These are phyloP conservation scores for Pseudopithomyces maydicus DNA, from an alignment of 2,329 filamentous ascomycete species.

Conservation along the genomic window DNA sequence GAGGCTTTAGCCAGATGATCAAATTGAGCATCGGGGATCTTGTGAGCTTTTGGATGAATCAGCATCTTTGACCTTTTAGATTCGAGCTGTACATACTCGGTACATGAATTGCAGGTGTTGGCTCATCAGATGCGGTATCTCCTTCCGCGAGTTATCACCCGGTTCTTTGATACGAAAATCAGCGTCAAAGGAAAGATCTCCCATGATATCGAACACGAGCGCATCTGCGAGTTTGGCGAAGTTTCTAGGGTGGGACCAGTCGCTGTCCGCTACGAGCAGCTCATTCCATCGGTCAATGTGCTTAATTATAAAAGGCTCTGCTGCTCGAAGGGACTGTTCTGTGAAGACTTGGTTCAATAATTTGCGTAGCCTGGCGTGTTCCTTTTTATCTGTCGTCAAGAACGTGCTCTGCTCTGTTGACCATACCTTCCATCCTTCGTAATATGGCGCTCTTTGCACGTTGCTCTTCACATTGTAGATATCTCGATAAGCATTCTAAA, in stretches of 20 bases:
- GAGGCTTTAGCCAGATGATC: not conserved
- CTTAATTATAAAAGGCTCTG: not conserved
- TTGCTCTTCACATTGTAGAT: not conserved
- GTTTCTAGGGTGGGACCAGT: not conserved
- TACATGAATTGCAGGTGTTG: conserved; percentile 6
- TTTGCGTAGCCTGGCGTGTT: not conserved
- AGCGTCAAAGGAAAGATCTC: conserved; percentile 43
- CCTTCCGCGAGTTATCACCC: conserved; percentile 12
- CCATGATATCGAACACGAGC: conserved; percentile 49
- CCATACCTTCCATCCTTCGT: not conserved
- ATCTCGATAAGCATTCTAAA: not conserved
- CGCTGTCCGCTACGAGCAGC: not conserved
- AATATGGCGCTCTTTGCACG: not conserved
- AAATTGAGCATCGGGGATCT: not conserved
- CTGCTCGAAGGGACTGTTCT: not conserved
- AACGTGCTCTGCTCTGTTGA: not conserved
- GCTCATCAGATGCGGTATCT: not conserved
- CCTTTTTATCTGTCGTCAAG: not conserved
- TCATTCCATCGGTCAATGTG: conserved; percentile 6
- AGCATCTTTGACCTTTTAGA: not conserved
- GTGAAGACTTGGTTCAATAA: conserved; percentile 1
- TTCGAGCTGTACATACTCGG: not conserved
- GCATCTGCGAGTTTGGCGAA: not conserved
- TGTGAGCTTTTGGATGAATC: not conserved
- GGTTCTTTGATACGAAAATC: conserved; percentile 28